Evolutionary conservation across 2,329 filamentous ascomycete genomes (phyloP), one percentile per base, ranked within the genome.

Genomic region (Aspergillus pseudotamarii): DNA sequence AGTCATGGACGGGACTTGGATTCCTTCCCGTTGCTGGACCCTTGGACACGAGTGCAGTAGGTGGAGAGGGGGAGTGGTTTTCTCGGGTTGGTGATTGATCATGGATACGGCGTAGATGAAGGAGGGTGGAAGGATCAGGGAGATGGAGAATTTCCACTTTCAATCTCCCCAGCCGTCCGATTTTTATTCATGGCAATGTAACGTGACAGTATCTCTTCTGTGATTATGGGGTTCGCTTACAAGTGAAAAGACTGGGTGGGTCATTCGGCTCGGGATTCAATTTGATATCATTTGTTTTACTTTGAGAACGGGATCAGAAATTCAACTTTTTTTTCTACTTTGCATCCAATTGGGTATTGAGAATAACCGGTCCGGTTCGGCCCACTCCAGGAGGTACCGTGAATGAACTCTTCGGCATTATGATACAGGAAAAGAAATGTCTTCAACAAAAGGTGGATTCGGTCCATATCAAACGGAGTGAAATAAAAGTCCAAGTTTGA

Each of bases 321-420:
- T 34, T n/a, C 48, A 51, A 12, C 30, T 30, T 26, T 26, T 30
- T 30, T 26, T 5, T 9, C 4, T 28, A 16, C 23, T 48, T 50
- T 30, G 46, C 14, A 28, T 51, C 48, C 28, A 51, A 51, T 51
- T 51, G 28, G 48, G 48, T 51, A 51, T 51, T n/a, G 28, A n/a
- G 16, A 19, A 34, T 51, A 51, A n/a, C 48, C 28, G 19, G 48
- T 34, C 38, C 16, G 38, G 56, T 38, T 43, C 34, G 46, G 57
- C 46, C 46, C 57, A 50, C 46, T 41, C 57, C 57, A 59, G 57
- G 46, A 51, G 46, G 57, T 14, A 59, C 45, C 46, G 57, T 36
- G n/a, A 38, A 56, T 9, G 43, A 21, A 36, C 45, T 28, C 23
- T 26, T 41, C 53, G 53, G 53, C 32, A 43, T 30, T 43, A 38